Base-by-base conservation (phyloP, 768 basidiomycete species). In the Suillus luteus region DNA sequence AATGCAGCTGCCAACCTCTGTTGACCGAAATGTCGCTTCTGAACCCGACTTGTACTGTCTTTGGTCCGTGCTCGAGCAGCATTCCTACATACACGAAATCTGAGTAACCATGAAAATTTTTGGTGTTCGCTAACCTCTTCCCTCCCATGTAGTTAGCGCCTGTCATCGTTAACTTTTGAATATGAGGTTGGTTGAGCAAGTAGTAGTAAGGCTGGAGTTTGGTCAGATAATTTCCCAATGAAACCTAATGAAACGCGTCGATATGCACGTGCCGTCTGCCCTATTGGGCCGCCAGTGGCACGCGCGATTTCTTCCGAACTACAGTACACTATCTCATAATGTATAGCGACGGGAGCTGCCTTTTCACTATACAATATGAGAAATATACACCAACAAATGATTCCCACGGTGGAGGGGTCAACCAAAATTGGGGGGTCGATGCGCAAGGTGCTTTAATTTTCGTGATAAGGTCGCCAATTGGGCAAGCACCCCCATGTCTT, bases 131-230 rank as follows among this genome's bases (percentile, higher is more conserved):
- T 41, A 55, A 87, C 89, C 86, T 81, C 76, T 84, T 88, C 14
- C 89, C 89, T 27, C 89, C 89, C 88, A 89, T 90, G 65, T 90
- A 91, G 68, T 91, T 91, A 37, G 88, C 89, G 7, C 89, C 89
- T 24, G 77, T 76, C 88, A 89, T 88, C 38, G 17, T 44, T 11
- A 2, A 44, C 44, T 19, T 58, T 27, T 41, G n/a, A 40, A 58
- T 55, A 15, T 11, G 55, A 9, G 33, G 10, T 33, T 33, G 19
- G 33, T 33, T 15, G 17, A 19, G 31, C 22, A 48, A 24, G 27
- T 27, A 27, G 46, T 48, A 22, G 4, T 48, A 4, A 22, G 8
- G 19, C 9, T 22, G 11, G n/a, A 46, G 19, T 44, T 8, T 44
- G 43, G 43, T 40, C 43, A 44, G 19, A 24, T 49, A 31, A 31